A percentile compares a stretch with the other conserved stretches of the same genome.
phyloP scores from a whole-genome alignment of 164 flowering plant genomes.

The Vitis amurensis region DNA sequence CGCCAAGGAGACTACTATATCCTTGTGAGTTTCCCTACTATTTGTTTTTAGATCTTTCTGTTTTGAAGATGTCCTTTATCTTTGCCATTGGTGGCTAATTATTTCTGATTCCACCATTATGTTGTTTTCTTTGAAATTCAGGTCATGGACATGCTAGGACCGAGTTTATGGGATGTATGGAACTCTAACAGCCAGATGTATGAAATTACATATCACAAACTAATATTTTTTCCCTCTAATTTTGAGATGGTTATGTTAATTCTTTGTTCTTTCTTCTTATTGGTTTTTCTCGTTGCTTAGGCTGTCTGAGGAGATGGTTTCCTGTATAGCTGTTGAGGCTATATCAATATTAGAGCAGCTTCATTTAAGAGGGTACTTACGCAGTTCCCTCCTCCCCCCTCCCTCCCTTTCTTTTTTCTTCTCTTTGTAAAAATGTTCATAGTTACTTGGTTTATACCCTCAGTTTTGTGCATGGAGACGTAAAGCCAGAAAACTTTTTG shows the following conservation, averaged over 20 bases:
- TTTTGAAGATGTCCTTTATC: background rate
- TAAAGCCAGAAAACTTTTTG: conserved; percentile 66
- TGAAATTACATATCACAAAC: background rate
- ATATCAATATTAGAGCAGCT: conserved; percentile 57
- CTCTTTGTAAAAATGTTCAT: background rate
- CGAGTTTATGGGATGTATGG: conserved; percentile 69
- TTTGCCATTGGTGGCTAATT: background rate
- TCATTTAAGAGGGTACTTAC: conserved; percentile 49
- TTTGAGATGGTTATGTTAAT: background rate
- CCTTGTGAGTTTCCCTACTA: conserved; percentile 29
- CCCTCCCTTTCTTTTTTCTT: background rate
- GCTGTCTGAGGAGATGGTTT: conserved; percentile 55
- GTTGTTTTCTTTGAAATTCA: conserved; percentile 3
- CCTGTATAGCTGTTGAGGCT: conserved; percentile 64
- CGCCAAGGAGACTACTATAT: conserved; percentile 57
- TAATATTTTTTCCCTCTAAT: background rate
- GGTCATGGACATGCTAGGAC: conserved; percentile 72
- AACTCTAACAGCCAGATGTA: conserved; percentile 45
- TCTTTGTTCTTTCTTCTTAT: background rate
- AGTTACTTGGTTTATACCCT: background rate
- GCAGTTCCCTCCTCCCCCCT: background rate
- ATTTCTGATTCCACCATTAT: background rate
- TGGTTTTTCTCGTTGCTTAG: conserved; percentile 19
- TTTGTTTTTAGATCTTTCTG: background rate
- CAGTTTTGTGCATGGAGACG: conserved; percentile 68